A percentile compares a stretch with the other conserved stretches of the same genome.
Conservation (phyloP, 495 filamentous ascomycete genomes). For the Aspergillus homomorphus region DNA sequence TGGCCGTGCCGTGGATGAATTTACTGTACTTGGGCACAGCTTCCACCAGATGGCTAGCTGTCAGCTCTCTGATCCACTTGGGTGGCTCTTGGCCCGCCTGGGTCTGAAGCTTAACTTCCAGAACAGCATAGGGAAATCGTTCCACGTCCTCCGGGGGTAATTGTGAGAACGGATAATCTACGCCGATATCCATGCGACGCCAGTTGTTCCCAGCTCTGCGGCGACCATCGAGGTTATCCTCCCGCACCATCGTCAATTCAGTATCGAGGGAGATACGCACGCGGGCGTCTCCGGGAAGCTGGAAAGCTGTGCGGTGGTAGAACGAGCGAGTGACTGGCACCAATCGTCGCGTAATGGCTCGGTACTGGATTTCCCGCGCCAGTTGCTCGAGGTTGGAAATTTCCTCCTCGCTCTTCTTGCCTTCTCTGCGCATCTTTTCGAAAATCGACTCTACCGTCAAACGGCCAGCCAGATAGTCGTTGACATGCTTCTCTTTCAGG, state of each 20-base stretch:
- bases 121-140: slow-evolving; percentile 90
- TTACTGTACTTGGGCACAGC: slow-evolving; percentile 99
- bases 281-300: slow-evolving; percentile 91
- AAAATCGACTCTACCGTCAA: slow-evolving; percentile 80
- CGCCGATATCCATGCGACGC: slow-evolving; percentile 96
- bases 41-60: slow-evolving; percentile 89
- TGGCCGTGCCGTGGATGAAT: slow-evolving; percentile 94
- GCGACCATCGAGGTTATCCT: slow-evolving; percentile 88
- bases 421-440: slow-evolving; percentile 90
- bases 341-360: slow-evolving; percentile 77
- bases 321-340: slow-evolving; percentile 87
- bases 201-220: slow-evolving; percentile 81
- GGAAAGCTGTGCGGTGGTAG: slow-evolving; percentile 97
- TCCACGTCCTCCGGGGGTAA: slow-evolving; percentile 79
- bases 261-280: slow-evolving; percentile 97
- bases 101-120: slow-evolving; percentile 98
- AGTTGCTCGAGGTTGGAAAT: slow-evolving; percentile 88
- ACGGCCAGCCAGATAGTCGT: slow-evolving; percentile 77
- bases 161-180: slow-evolving; percentile 92
- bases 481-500: slow-evolving; percentile 95
- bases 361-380: slow-evolving; percentile 90
- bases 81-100: slow-evolving; percentile 96
- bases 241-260: slow-evolving; percentile 87
- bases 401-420: slow-evolving; percentile 85
- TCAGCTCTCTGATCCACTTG: slow-evolving; percentile 91